Evolutionary conservation across 1,139 yeast genomes (phyloP).

Genomic region (Geotrichum carabidarum): DNA sequence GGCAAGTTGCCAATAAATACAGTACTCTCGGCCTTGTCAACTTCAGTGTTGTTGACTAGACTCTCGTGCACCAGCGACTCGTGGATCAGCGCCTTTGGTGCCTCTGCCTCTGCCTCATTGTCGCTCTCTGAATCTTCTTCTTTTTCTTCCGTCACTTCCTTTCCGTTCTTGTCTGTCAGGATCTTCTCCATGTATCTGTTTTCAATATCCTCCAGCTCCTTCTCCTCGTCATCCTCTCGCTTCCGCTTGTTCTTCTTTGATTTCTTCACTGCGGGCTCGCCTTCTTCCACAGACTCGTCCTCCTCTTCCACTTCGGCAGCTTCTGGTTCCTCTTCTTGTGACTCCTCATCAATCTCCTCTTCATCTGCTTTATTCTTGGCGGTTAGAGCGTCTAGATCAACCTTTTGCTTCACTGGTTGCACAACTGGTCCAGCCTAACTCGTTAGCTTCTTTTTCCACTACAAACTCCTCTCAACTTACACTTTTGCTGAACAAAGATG

Average conservation of each 20-base stretch:
- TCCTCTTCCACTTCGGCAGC: slow-evolving; percentile 23
- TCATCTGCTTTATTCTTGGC: slow-evolving; percentile 23
- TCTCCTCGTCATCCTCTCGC: slow-evolving; percentile 7
- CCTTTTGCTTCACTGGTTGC: slow-evolving; percentile 26
- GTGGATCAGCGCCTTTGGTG: not conserved
- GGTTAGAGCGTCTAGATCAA: slow-evolving; percentile 31
- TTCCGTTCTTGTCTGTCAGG: slow-evolving; percentile 21
- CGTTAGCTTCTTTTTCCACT: slow-evolving; percentile 1
- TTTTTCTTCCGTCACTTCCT: slow-evolving; percentile 17
- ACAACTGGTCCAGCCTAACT: slow-evolving; percentile 30
- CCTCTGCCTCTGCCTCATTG: slow-evolving; percentile 28
- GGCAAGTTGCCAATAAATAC: slow-evolving; percentile 86
- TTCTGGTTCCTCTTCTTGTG: slow-evolving; percentile 24
- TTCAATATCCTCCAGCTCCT: slow-evolving; percentile 16
- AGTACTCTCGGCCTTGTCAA: slow-evolving; percentile 82
- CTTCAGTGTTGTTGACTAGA: slow-evolving; percentile 40
- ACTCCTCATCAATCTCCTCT: slow-evolving; percentile 25
- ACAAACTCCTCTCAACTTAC: slow-evolving; percentile 7
- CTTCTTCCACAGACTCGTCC: slow-evolving; percentile 22
- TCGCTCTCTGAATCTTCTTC: slow-evolving; percentile 20
- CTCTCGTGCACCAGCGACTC: slow-evolving; percentile 21
- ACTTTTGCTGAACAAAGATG: slow-evolving; percentile 29
- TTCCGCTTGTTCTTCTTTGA: slow-evolving; percentile 31
- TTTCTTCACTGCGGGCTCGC: slow-evolving; percentile 19
- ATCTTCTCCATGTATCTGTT: slow-evolving; percentile 11